Evolutionary conservation across 371 early-diverging fungal genomes (phyloP), one percentile per base, ranked within the genome.

Genomic region (Zychaea mexicana): DNA sequence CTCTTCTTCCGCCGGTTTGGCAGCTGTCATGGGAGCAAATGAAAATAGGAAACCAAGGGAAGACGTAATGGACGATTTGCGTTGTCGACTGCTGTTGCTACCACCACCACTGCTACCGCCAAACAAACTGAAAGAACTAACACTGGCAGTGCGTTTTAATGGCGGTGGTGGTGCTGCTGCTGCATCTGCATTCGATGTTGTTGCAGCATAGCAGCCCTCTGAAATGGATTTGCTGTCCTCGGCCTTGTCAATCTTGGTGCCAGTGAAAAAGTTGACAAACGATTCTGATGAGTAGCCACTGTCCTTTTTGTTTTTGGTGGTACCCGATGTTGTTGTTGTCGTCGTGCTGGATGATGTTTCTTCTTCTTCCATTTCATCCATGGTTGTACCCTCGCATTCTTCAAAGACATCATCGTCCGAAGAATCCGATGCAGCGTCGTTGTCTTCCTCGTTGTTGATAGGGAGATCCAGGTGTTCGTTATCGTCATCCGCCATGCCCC

Each of bases 281-380:
- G 68, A 60, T 10, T 68, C 73, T 10, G 73, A 65, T 4, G 68
- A 57, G 63, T 81, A 81, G 0, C 72, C 82, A 53, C 82, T 81
- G 39, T 81, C 79, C 19, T 81, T 81, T 61, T 81, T 81, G 21
- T 60, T 68, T 27, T 54, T 68, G 52, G 47, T 33, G 3, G 60
- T 7, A 12, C 31, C 10, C 27, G 46, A 42, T 12, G 42, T 7
- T 0, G 42, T 42, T 39, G 39, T 13, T 39, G 39, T 39, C n/a
- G n/a, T n/a, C n/a, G n/a, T n/a, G n/a, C n/a, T n/a, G n/a, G n/a
- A n/a, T 8, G 42, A 22, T 49, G 33, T 22, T 24, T 52, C 15
- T 32, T 26, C 28, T 57, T 59, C 32, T 57, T 42, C 57, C 33
- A 31, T 42, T 60, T 52, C 28, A 39, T 58, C 59, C 27, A n/a